These are phyloP conservation scores for Apiosordaria backusii DNA, from an alignment of 495 filamentous ascomycete genomes.

Conservation along the genomic window DNA sequence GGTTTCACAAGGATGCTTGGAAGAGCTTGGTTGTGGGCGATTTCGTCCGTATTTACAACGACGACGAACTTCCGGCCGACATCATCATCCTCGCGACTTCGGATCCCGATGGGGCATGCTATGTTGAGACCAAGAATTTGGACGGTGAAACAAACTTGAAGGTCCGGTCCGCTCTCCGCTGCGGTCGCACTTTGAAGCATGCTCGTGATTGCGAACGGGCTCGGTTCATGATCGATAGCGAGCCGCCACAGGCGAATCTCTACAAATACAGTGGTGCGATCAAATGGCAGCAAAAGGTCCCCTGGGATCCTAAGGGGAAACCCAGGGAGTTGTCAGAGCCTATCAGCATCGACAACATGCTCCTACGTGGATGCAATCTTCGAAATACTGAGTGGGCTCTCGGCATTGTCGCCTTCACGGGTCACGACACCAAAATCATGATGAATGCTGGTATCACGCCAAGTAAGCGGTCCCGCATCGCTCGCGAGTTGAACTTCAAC, in stretches of 20 bases:
- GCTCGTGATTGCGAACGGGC: slow-evolving; percentile 86
- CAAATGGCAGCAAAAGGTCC: slow-evolving; percentile 75
- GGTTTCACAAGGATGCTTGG: slow-evolving; percentile 91
- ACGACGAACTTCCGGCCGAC: slow-evolving; percentile 94
- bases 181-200: slow-evolving; percentile 78
- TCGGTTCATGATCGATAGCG: slow-evolving; percentile 86
- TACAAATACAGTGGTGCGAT: slow-evolving; percentile 90
- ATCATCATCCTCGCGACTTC: slow-evolving; percentile 94
- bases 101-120: slow-evolving; percentile 90
- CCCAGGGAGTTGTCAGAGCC: slow-evolving; percentile 83
- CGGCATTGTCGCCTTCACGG: slow-evolving; percentile 94
- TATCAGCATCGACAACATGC: slow-evolving; percentile 88
- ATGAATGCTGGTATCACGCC: slow-evolving; percentile 97
- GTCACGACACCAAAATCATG: slow-evolving; percentile 99
- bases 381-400: slow-evolving; percentile 97
- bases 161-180: slow-evolving; percentile 85
- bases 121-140: slow-evolving; percentile 96
- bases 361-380: slow-evolving; percentile 88
- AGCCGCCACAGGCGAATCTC: slow-evolving; percentile 85
- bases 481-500: slow-evolving; percentile 92
- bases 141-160: slow-evolving; percentile 99
- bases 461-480: slow-evolving; percentile 86
- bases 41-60: slow-evolving; percentile 93
- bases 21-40: slow-evolving; percentile 95
- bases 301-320: slow-evolving; percentile 53